phyloP scores from a whole-genome alignment of 2,329 filamentous ascomycete species.

The Cladosporium phlei region DNA sequence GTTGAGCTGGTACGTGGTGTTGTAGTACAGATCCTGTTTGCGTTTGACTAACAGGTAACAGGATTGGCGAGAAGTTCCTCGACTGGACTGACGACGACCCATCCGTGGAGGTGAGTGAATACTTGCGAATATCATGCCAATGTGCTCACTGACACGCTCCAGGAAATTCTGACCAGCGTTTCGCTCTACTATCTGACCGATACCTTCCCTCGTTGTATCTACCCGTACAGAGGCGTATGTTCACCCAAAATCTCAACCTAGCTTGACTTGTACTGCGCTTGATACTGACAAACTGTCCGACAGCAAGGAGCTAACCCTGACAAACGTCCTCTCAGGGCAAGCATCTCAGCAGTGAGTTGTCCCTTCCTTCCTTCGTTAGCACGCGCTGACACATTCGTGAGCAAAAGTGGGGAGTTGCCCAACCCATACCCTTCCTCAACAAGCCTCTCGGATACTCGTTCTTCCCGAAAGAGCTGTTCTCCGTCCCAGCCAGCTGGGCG shows the following conservation, averaged over 20 bases:
- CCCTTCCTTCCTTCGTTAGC: too few relatives aligned
- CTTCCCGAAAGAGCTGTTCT: slow-evolving; percentile 41
- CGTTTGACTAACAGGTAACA: too few relatives aligned
- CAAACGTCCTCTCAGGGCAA: not conserved
- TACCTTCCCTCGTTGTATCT: slow-evolving; percentile 45
- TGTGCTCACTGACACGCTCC: not conserved
- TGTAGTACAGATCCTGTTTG: too few relatives aligned
- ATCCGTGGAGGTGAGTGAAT: slow-evolving; percentile 25
- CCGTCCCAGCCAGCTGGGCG: slow-evolving; percentile 35
- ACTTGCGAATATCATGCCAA: slow-evolving; percentile 10
- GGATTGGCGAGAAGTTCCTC: slow-evolving; percentile 53
- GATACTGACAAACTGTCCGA: not conserved
- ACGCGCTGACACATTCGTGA: too few relatives aligned
- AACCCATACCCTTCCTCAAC: slow-evolving; percentile 30
- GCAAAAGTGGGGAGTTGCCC: too few relatives aligned
- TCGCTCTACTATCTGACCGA: slow-evolving; percentile 54
- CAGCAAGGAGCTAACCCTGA: slow-evolving; percentile 1
- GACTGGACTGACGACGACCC: slow-evolving; percentile 47
- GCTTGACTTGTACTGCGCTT: not conserved
- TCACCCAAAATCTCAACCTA: not conserved
- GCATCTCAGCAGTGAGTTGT: not conserved
- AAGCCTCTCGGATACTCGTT: slow-evolving; percentile 43
- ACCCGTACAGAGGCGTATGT: slow-evolving; percentile 42
- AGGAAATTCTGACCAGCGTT: slow-evolving; percentile 43
- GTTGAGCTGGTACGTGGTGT: slow-evolving; percentile 46